Percentiles rank a stretch among this genome's conserved stretches.
Evolutionary conservation across 768 basidiomycete species (phyloP).

Genomic region (Tephrocybe sp.): DNA sequence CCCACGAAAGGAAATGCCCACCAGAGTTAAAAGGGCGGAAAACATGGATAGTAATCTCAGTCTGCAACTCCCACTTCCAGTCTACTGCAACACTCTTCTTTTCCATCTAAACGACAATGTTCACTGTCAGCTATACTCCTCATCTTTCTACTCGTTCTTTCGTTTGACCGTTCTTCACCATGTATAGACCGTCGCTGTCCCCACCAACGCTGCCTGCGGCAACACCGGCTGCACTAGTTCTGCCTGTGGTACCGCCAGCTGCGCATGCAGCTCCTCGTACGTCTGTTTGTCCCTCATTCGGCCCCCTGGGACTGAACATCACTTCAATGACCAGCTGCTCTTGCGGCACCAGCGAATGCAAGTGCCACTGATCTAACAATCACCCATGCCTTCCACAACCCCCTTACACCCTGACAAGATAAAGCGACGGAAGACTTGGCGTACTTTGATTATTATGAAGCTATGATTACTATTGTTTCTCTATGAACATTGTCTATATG

Average conservation of each 20-base stretch:
- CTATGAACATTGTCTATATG: too few species aligned
- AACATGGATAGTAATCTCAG: neutral
- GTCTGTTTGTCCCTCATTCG: neutral
- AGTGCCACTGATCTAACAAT: neutral
- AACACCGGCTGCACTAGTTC: constrained; percentile 22
- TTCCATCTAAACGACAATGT: constrained; percentile 11
- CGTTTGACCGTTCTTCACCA: neutral
- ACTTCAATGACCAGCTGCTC: neutral
- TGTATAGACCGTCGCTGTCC: constrained; percentile 25
- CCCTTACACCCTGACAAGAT: neutral
- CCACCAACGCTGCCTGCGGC: constrained; percentile 29
- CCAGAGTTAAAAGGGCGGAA: neutral
- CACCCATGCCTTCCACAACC: neutral
- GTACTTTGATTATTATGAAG: too few species aligned
- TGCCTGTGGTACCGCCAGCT: constrained; percentile 24
- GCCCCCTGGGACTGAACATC: neutral
- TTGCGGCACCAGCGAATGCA: constrained; percentile 1
- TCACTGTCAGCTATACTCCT: constrained; percentile 6
- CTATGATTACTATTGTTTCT: too few species aligned
- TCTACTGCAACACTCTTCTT: neutral
- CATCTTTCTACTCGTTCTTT: neutral
- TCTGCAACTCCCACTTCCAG: neutral
- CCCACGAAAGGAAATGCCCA: constrained; percentile 6
- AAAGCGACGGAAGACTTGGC: neutral
- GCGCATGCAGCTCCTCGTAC: constrained; percentile 25